Percentiles rank a stretch among this genome's conserved stretches.
Conservation (phyloP, 768 basidiomycete species). For the Exidia glandulosa region DNA sequence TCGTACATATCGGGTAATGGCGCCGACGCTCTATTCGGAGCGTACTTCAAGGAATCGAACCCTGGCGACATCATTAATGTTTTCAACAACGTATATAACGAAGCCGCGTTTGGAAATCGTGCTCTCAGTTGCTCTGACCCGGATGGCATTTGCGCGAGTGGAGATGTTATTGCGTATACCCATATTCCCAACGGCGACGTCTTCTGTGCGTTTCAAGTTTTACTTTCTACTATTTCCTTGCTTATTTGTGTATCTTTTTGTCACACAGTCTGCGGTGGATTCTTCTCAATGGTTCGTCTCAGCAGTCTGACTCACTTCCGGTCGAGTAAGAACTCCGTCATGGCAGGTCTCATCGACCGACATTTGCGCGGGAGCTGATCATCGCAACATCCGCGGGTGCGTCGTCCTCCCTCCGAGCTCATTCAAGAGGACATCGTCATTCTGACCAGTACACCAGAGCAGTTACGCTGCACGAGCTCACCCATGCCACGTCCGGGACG, state of each 20-base stretch:
- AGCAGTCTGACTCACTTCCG: too few relatives aligned
- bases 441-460: too few relatives aligned
- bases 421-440: too few relatives aligned
- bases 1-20: conserved; percentile 28
- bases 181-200: conserved; percentile 34
- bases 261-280: conserved; percentile 22
- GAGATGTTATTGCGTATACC: conserved; percentile 36
- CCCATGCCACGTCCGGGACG: conserved; percentile 31
- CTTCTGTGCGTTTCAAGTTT: conserved; percentile 28
- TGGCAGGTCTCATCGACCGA: conserved; percentile 26
- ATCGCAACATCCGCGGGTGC: conserved; percentile 38
- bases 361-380: conserved; percentile 33
- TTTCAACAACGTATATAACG: conserved; percentile 28
- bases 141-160: conserved; percentile 18
- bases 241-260: background rate
- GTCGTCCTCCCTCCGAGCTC: too few relatives aligned
- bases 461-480: conserved; percentile 38
- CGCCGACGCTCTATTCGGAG: conserved; percentile 27
- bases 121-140: conserved; percentile 34
- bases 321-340: too few relatives aligned
- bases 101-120: conserved; percentile 27
- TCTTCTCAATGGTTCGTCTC: conserved; percentile 39
- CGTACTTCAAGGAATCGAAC: conserved; percentile 27
- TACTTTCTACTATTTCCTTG: too few relatives aligned
- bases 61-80: conserved; percentile 23